Conservation (phyloP, 2,329 filamentous ascomycete species). For the Aureobasidium leucospermi region DNA sequence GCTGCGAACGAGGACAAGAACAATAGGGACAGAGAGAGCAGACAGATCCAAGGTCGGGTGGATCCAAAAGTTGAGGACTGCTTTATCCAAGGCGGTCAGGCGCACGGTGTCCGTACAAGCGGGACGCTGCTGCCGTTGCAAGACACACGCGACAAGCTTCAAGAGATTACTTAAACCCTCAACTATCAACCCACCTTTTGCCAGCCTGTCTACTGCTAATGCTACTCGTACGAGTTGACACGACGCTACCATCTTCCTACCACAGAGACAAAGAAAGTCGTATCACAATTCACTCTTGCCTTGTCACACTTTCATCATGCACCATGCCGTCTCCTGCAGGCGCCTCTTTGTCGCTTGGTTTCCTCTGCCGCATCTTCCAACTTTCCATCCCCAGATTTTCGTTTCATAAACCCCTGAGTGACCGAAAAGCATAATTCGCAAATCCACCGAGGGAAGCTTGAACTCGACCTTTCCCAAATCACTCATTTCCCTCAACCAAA, state of each 20-base stretch:
- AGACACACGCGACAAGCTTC: slow-evolving; percentile 10
- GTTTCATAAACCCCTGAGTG: slow-evolving; percentile 10
- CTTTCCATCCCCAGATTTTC: slow-evolving; percentile 3
- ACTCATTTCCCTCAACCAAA: slow-evolving; percentile 13
- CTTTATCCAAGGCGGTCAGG: slow-evolving; percentile 7
- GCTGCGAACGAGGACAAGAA: background rate
- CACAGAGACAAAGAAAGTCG: background rate
- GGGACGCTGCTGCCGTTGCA: slow-evolving; percentile 3
- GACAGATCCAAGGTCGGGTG: background rate
- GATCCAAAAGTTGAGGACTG: slow-evolving; percentile 10
- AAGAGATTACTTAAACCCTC: background rate
- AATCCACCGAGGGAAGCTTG: background rate
- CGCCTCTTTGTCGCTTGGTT: background rate
- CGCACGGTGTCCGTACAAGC: background rate
- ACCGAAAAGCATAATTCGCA: slow-evolving; percentile 3
- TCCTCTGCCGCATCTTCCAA: background rate
- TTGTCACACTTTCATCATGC: background rate
- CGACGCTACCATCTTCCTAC: background rate
- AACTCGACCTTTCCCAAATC: background rate
- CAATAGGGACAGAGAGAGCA: background rate
- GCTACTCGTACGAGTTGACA: background rate
- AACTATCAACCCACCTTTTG: background rate
- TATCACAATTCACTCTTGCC: background rate
- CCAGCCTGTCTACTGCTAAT: background rate
- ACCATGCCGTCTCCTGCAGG: background rate